phyloP scores from a whole-genome alignment of 2,329 filamentous ascomycete species.

The Chaetomium sp. region DNA sequence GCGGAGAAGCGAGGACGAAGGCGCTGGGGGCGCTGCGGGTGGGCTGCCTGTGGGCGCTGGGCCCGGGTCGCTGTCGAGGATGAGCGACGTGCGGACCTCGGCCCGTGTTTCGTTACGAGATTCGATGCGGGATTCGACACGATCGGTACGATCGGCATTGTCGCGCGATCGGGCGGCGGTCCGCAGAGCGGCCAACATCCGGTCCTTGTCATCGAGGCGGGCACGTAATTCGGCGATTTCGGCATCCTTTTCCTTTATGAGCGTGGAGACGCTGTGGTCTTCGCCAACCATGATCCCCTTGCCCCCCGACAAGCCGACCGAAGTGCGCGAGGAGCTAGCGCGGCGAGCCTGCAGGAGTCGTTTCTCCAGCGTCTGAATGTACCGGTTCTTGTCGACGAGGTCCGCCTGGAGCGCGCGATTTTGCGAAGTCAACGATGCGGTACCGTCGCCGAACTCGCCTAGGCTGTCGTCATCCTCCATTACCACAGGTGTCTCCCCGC shows the following conservation, averaged over 20 bases:
- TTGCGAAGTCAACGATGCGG: conserved; percentile 74
- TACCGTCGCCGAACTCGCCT: conserved; percentile 81
- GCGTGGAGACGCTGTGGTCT: conserved; percentile 64
- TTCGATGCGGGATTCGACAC: conserved; percentile 28
- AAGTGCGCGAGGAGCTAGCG: conserved; percentile 82
- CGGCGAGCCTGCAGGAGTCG: conserved; percentile 82
- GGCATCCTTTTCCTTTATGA: conserved; percentile 80
- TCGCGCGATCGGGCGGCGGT: conserved; percentile 82
- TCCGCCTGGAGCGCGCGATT: conserved; percentile 92
- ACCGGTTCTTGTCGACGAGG: conserved; percentile 91
- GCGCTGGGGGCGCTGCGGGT: conserved; percentile 20
- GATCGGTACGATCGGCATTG: conserved; percentile 51
- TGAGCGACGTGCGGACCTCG: conserved; percentile 28
- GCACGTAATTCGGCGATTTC: conserved; percentile 90
- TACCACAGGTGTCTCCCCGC: conserved; percentile 28
- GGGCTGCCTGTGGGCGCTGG: conserved; percentile 23
- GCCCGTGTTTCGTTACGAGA: conserved; percentile 26
- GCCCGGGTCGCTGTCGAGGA: conserved; percentile 30
- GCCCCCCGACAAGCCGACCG: conserved; percentile 59
- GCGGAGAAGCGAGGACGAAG: conserved; percentile 17
- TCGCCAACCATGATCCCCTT: conserved; percentile 67
- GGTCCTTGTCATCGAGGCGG: conserved; percentile 87
- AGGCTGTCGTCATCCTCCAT: conserved; percentile 61
- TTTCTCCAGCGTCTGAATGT: conserved; percentile 90
- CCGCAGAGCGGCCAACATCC: conserved; percentile 82